Percentiles rank a stretch among this genome's conserved stretches.
These are phyloP conservation scores for Geoglossum cookeanum DNA, from an alignment of 2,329 filamentous ascomycete genomes.

Conservation along the genomic window DNA sequence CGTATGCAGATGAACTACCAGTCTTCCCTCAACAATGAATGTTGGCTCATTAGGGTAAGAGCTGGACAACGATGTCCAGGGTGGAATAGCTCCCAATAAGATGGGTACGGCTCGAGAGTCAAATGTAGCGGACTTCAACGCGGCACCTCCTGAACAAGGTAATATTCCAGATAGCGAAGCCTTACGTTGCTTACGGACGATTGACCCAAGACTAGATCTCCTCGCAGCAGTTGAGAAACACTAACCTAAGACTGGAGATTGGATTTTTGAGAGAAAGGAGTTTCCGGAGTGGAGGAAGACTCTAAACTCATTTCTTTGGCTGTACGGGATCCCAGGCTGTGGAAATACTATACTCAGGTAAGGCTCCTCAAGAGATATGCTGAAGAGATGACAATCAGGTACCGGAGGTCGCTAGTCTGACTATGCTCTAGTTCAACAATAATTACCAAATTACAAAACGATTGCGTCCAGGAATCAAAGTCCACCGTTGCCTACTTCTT, in stretches of 20 bases:
- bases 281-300: conserved; percentile 7
- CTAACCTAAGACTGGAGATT: conserved; percentile 10
- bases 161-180: too few relatives aligned
- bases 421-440: not conserved
- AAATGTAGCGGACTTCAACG: too few relatives aligned
- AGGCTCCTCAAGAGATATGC: not conserved
- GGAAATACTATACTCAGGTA: not conserved
- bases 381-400: not conserved
- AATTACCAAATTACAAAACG: not conserved
- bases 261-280: conserved; percentile 6
- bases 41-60: too few relatives aligned
- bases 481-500: conserved; percentile 20
- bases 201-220: too few relatives aligned
- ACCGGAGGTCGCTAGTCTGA: not conserved
- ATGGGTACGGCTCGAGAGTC: too few relatives aligned
- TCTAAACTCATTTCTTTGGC: conserved; percentile 21
- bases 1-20: too few relatives aligned
- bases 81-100: too few relatives aligned
- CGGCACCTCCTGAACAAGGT: too few relatives aligned
- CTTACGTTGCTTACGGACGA: too few relatives aligned
- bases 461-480: not conserved
- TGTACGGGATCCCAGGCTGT: conserved; percentile 15
- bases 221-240: conserved; percentile 9
- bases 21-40: too few relatives aligned
- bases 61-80: too few relatives aligned